Evolutionary conservation across 768 basidiomycete genomes (phyloP), one percentile per base, ranked within the genome.

Genomic region (Candolleomyces efflorescens): DNA sequence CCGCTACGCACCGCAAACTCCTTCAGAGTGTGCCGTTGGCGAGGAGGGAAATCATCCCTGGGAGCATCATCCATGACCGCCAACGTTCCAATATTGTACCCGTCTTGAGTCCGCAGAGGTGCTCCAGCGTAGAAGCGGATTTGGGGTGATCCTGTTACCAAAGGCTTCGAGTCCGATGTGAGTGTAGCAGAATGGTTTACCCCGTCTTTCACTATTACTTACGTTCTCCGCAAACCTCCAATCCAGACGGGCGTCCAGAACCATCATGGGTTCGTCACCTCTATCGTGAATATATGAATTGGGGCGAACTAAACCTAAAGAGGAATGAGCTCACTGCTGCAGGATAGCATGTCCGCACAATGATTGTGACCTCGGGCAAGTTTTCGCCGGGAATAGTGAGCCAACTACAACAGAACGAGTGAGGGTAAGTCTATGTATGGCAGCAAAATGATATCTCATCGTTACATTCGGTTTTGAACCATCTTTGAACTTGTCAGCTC

Each of bases 41-140:
- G 78, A 9, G 94, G 93, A 9, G 87, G 85, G 66, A 95, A 97
- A 59, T 95, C 94, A 18, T 82, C 78, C 48, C 90, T 79, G 1
- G 94, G 92, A 41, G 82, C 76, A 64, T 93, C 90, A 61, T 94
- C 92, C 60, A 94, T 84, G 32, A 98, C 80, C 38, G 91, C 88
- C 55, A 98, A 87, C 84, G 85, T 86, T 70, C 92, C 94, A 56
- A 97, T 85, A 65, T 96, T 97, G 71, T 79, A 90, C 3, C 94
- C 94, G 57, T 97, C 94, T 53, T 87, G 81, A 2, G 95, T 97
- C 47, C 92, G 81, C 45, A 98, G 67, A 3, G 94, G 94, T 24
- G 92, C 92, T 15, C 92, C 94, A 3, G 94, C 95, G 67, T 94
- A 96, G 69, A 98, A 98, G 18, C 92, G 81, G 27, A 93, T 79